Conservation (phyloP, 2,329 filamentous ascomycete genomes). For the Xylariaceae sp. region DNA sequence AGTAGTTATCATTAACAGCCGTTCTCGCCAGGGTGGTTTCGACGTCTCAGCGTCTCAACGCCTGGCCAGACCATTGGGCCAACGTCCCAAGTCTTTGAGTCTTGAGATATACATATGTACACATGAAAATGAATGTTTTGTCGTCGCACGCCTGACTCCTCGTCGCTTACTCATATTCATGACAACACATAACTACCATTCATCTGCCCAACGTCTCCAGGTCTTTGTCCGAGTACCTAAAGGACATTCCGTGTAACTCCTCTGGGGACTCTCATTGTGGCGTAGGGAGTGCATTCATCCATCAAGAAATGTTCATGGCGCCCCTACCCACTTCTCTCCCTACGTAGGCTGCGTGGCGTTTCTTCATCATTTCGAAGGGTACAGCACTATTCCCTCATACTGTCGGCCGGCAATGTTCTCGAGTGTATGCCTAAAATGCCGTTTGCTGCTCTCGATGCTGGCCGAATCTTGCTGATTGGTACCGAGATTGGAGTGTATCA, state of each 20-base stretch:
- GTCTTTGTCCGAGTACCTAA: background rate
- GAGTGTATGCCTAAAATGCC: slow-evolving; percentile 90
- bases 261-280: background rate
- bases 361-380: slow-evolving; percentile 42
- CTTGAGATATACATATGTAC: slow-evolving; percentile 30
- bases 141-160: slow-evolving; percentile 7
- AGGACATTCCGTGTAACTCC: background rate
- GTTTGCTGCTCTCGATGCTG: slow-evolving; percentile 80
- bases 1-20: slow-evolving; percentile 10
- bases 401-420: slow-evolving; percentile 89
- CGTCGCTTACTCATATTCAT: slow-evolving; percentile 4
- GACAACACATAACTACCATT: slow-evolving; percentile 9
- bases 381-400: slow-evolving; percentile 84
- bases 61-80: slow-evolving; percentile 9
- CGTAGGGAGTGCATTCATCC: background rate
- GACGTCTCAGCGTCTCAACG: background rate
- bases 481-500: slow-evolving; percentile 93
- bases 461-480: slow-evolving; percentile 77
- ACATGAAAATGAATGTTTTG: slow-evolving; percentile 18
- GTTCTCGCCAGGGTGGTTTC: slow-evolving; percentile 2
- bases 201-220: slow-evolving; percentile 2
- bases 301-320: background rate
- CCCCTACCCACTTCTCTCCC: background rate
- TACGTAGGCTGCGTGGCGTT: background rate
- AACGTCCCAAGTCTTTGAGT: slow-evolving; percentile 15